phyloP scores from a whole-genome alignment of 2,329 filamentous ascomycete genomes.

The Nigrospora osmanthi region DNA sequence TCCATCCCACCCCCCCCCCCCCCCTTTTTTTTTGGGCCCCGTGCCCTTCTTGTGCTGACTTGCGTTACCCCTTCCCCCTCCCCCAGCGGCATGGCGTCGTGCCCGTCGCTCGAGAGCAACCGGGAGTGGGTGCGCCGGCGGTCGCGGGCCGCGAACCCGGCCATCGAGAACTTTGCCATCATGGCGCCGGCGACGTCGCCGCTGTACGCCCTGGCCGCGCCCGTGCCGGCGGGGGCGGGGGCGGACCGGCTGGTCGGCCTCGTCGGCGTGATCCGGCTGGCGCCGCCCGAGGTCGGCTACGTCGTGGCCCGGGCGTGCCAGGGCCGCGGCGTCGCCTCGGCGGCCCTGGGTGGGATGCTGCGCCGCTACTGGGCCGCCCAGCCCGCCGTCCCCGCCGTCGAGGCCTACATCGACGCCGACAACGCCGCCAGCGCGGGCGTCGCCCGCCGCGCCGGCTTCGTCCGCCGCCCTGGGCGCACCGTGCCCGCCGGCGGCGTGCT shows the following conservation, averaged over 20 bases:
- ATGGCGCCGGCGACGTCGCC: background rate
- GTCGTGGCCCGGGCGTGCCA: background rate
- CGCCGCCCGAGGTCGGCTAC: background rate
- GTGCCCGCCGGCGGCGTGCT: background rate
- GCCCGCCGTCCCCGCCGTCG: background rate
- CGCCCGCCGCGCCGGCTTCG: background rate
- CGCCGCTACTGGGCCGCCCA: background rate
- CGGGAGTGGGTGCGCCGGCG: background rate
- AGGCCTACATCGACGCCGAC: background rate
- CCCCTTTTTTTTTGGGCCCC: no score
- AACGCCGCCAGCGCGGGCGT: background rate
- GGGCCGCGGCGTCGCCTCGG: background rate
- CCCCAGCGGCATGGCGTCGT: background rate
- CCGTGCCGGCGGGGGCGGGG: background rate
- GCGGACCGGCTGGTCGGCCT: background rate
- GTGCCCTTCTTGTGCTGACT: no score
- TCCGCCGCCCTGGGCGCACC: background rate
- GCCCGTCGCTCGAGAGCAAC: background rate
- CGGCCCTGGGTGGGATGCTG: background rate
- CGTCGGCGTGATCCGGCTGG: background rate
- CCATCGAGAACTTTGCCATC: constrained; percentile 1
- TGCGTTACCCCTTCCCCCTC: no score
- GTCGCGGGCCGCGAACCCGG: background rate
- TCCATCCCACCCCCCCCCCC: no score
- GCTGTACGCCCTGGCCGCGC: background rate